Conservation (phyloP, 768 basidiomycete species). For the Kwoniella pini region DNA sequence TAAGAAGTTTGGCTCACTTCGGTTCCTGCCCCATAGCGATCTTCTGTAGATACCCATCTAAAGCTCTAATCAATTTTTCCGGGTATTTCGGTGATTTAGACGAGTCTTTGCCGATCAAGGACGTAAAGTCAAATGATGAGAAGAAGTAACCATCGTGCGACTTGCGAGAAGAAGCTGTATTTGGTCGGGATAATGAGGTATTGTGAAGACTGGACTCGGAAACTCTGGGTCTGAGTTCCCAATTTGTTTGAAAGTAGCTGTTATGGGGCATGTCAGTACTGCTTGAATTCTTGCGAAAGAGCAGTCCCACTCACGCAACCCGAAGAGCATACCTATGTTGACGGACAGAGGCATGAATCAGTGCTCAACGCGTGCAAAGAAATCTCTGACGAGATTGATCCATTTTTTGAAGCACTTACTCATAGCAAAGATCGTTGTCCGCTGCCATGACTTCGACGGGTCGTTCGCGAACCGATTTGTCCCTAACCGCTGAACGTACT, state of each 20-base stretch:
- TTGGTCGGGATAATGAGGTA: not conserved
- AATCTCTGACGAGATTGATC: too few species aligned
- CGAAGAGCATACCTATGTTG: conserved; percentile 31
- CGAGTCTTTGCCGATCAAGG: conserved; percentile 32
- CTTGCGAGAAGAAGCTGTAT: conserved; percentile 4
- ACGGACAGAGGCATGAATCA: too few species aligned
- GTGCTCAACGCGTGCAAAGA: too few species aligned
- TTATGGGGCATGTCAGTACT: not conserved
- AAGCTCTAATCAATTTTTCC: conserved; percentile 84
- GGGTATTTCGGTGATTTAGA: conserved; percentile 84
- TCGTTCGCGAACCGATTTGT: too few species aligned
- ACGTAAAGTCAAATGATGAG: conserved; percentile 32
- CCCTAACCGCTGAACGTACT: too few species aligned
- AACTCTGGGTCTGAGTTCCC: too few species aligned
- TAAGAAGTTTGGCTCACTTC: conserved; percentile 62
- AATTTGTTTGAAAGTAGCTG: conserved; percentile 6
- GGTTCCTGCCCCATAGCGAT: conserved; percentile 92
- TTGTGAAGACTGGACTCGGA: too few species aligned
- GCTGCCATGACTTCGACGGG: not conserved
- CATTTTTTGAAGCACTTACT: conserved; percentile 15
- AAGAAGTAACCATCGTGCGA: conserved; percentile 33
- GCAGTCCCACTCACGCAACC: conserved; percentile 29
- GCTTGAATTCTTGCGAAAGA: not conserved
- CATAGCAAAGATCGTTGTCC: conserved; percentile 3
- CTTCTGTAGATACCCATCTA: conserved; percentile 84